A percentile compares a stretch with the other conserved stretches of the same genome.
phyloP scores from a whole-genome alignment of 306 rosid genomes.

The Glycyrrhiza uralensis region DNA sequence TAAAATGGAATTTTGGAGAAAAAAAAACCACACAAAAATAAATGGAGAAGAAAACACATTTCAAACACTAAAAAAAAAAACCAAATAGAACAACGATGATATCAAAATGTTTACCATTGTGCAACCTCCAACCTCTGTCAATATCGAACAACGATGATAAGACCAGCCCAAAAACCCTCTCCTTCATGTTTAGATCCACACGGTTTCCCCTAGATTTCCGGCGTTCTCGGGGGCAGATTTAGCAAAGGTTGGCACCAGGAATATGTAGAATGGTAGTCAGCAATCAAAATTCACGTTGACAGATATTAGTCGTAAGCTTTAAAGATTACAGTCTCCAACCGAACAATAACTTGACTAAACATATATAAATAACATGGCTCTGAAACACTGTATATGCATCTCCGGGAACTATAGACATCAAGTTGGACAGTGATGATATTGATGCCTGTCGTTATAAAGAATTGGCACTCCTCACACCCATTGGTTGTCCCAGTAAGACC shows the following conservation, averaged over 20 bases:
- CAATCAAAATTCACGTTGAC: constrained; percentile 26
- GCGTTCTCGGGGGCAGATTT: too few relatives aligned
- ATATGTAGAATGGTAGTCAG: constrained; percentile 33
- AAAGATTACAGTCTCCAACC: neutral
- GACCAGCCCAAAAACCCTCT: too few relatives aligned
- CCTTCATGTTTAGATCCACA: too few relatives aligned
- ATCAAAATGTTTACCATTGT: too few relatives aligned
- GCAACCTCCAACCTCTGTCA: too few relatives aligned
- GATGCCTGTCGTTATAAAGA: constrained; percentile 68
- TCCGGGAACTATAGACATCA: constrained; percentile 80
- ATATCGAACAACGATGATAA: too few relatives aligned
- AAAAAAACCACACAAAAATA: too few relatives aligned
- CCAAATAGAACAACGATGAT: too few relatives aligned
- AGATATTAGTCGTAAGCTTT: neutral
- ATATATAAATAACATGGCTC: constrained; percentile 23
- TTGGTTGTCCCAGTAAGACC: constrained; percentile 71
- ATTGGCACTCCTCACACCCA: constrained; percentile 64
- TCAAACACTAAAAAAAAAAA: too few relatives aligned
- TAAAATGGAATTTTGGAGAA: too few relatives aligned
- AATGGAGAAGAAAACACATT: too few relatives aligned
- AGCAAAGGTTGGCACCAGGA: constrained; percentile 66
- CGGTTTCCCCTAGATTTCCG: too few relatives aligned
- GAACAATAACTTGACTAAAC: constrained; percentile 11
- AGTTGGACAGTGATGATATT: constrained; percentile 58
- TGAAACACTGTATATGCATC: constrained; percentile 79